These are phyloP conservation scores for Pseudogymnoascus sp. DNA, from an alignment of 2,329 filamentous ascomycete species.

Conservation along the genomic window DNA sequence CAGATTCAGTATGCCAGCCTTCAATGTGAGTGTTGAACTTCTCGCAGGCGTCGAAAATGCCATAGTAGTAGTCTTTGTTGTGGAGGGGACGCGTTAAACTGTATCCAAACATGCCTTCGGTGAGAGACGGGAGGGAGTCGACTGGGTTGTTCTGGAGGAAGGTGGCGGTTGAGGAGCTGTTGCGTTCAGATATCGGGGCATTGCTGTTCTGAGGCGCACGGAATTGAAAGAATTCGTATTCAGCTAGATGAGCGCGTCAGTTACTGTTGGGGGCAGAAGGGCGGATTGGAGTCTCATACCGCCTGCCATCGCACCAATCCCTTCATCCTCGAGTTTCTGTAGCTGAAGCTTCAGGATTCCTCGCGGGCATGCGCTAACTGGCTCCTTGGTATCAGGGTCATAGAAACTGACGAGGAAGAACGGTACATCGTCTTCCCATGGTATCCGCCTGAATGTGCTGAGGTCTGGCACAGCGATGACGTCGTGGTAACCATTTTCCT, in stretches of 20 bases:
- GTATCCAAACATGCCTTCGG: slow-evolving; percentile 95
- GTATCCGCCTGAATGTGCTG: slow-evolving; percentile 69
- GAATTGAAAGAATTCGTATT: slow-evolving; percentile 95
- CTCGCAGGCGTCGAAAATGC: slow-evolving; percentile 71
- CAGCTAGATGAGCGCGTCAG: slow-evolving; percentile 46
- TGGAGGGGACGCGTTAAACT: slow-evolving; percentile 78
- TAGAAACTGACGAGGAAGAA: slow-evolving; percentile 80
- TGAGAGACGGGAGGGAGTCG: slow-evolving; percentile 66
- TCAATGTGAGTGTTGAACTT: slow-evolving; percentile 76
- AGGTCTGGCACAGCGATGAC: slow-evolving; percentile 76
- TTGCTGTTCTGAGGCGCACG: slow-evolving; percentile 49
- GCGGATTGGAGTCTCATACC: slow-evolving; percentile 45
- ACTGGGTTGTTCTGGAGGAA: slow-evolving; percentile 69
- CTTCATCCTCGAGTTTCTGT: slow-evolving; percentile 57
- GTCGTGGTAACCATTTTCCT: slow-evolving; percentile 82
- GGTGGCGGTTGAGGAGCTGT: slow-evolving; percentile 60
- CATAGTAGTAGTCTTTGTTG: slow-evolving; percentile 89
- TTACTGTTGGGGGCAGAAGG: slow-evolving; percentile 5
- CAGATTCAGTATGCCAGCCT: slow-evolving; percentile 92
- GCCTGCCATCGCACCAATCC: slow-evolving; percentile 82
- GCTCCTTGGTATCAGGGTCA: slow-evolving; percentile 67
- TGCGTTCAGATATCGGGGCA: slow-evolving; percentile 43
- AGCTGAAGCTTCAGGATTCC: slow-evolving; percentile 63
- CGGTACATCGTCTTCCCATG: slow-evolving; percentile 80
- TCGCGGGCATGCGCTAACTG: slow-evolving; percentile 70